Evolutionary conservation across 345 rosid species (phyloP).

Genomic region (Melaleuca alternifolia): DNA sequence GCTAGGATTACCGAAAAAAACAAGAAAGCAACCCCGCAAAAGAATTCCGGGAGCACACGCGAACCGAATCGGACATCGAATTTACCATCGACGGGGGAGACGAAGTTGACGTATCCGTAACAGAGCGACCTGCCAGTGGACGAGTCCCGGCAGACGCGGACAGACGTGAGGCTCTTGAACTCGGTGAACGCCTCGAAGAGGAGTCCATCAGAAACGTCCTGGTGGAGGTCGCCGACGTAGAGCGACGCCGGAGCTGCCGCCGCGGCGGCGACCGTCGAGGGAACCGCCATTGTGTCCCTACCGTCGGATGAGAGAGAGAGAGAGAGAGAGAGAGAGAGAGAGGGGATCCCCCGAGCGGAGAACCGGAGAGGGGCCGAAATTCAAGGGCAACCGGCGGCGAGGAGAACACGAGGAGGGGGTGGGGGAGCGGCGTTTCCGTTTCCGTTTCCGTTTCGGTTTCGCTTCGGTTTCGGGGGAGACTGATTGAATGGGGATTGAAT

Average conservation of each 20-base stretch:
- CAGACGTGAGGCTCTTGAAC: constrained; percentile 56
- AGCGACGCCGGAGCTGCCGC: constrained; percentile 33
- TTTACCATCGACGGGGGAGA: constrained; percentile 48
- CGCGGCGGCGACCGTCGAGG: constrained; percentile 18
- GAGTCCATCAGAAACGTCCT: constrained; percentile 36
- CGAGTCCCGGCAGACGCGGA: constrained; percentile 55
- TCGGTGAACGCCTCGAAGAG: constrained; percentile 49
- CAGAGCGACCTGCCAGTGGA: constrained; percentile 56
- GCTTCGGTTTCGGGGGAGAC: background rate
- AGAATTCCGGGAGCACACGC: no score
- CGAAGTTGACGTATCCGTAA: constrained; percentile 77
- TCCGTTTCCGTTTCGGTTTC: background rate
- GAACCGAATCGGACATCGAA: background rate
- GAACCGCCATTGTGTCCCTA: constrained; percentile 28
- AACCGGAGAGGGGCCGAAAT: no score
- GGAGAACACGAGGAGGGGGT: no score
- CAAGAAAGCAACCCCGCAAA: background rate
- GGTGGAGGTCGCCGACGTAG: constrained; percentile 71
- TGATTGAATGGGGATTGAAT: background rate
- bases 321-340: background rate
- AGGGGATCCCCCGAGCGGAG: no score
- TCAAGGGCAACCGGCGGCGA: no score
- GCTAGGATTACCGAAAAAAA: background rate
- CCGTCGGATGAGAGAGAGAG: background rate
- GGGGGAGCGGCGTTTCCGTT: background rate